Evolutionary conservation across 306 rosid genomes (phyloP).

Genomic region (Clitoria ternatea): DNA sequence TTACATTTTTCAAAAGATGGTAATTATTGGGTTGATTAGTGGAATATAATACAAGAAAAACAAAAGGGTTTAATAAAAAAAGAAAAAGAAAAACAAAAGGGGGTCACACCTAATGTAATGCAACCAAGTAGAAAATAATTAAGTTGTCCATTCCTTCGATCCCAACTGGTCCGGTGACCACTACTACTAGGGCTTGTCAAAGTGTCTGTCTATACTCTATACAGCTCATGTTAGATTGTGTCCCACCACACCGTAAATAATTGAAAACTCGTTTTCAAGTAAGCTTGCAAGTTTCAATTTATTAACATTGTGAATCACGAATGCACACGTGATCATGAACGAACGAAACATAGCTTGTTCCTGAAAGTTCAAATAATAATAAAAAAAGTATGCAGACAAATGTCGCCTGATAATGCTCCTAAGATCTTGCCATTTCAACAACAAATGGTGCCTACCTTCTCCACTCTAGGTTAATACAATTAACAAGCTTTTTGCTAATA

Average conservation of each 20-base stretch:
- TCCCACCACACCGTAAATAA: constrained; percentile 23
- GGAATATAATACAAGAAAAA: constrained; percentile 3
- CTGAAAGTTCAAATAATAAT: background rate
- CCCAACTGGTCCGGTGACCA: constrained; percentile 24
- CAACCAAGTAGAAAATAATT: background rate
- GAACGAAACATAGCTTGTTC: background rate
- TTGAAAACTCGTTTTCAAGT: constrained; percentile 7
- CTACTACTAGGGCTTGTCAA: background rate
- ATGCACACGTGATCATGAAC: constrained; percentile 4
- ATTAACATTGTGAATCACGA: constrained; percentile 1
- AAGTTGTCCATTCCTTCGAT: constrained; percentile 7
- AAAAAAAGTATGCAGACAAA: constrained; percentile 18
- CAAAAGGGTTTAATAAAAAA: too few relatives aligned
- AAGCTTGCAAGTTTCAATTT: constrained; percentile 3
- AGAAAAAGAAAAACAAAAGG: background rate
- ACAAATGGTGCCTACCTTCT: constrained; percentile 12
- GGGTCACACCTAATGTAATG: background rate
- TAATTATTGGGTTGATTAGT: constrained; percentile 1
- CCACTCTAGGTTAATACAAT: background rate
- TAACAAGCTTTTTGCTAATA: constrained; percentile 25
- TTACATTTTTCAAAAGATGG: constrained; percentile 12
- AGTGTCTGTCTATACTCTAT: background rate
- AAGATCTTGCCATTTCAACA: constrained; percentile 15
- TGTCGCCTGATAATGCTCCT: constrained; percentile 21
- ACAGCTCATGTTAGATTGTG: constrained; percentile 27